These are phyloP conservation scores for Arthroderma sp. DNA, from an alignment of 2,329 filamentous ascomycete genomes.

Conservation along the genomic window DNA sequence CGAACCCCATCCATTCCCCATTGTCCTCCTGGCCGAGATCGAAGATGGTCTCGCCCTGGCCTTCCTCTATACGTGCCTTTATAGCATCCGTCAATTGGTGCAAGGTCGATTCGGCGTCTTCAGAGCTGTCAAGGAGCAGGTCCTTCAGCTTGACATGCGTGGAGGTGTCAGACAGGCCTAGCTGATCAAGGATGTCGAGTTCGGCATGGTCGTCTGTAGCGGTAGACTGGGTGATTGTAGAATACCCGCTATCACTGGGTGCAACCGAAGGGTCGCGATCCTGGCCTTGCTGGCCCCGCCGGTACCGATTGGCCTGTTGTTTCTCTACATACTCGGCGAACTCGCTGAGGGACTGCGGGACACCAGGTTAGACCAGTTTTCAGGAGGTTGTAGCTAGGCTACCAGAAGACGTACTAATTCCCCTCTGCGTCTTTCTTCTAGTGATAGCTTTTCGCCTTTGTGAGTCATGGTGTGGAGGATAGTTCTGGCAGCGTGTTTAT, in stretches of 20 bases:
- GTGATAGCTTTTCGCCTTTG: conserved; percentile 44
- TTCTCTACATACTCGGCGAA: conserved; percentile 97
- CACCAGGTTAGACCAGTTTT: neutral
- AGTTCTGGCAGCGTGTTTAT: neutral
- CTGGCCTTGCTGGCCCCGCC: conserved; percentile 22
- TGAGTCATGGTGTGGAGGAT: conserved; percentile 19
- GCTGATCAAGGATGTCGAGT: conserved; percentile 73
- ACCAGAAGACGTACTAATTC: conserved; percentile 52
- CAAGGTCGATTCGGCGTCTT: conserved; percentile 45
- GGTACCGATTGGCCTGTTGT: conserved; percentile 53
- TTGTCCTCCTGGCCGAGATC: conserved; percentile 86
- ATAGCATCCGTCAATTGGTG: conserved; percentile 53
- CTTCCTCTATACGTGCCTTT: conserved; percentile 59
- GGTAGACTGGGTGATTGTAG: conserved; percentile 22
- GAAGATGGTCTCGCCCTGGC: conserved; percentile 78
- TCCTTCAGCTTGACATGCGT: conserved; percentile 55
- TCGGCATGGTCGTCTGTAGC: conserved; percentile 63
- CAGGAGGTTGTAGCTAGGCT: neutral
- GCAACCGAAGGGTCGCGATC: conserved; percentile 18
- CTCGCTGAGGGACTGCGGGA: conserved; percentile 62
- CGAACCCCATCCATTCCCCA: conserved; percentile 70
- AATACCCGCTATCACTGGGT: conserved; percentile 30
- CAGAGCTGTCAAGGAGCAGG: conserved; percentile 49
- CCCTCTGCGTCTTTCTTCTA: conserved; percentile 71
- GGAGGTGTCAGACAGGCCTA: conserved; percentile 55